Conservation (phyloP, 2,329 filamentous ascomycete genomes). For the Aspergillus brunneoviolaceus region DNA sequence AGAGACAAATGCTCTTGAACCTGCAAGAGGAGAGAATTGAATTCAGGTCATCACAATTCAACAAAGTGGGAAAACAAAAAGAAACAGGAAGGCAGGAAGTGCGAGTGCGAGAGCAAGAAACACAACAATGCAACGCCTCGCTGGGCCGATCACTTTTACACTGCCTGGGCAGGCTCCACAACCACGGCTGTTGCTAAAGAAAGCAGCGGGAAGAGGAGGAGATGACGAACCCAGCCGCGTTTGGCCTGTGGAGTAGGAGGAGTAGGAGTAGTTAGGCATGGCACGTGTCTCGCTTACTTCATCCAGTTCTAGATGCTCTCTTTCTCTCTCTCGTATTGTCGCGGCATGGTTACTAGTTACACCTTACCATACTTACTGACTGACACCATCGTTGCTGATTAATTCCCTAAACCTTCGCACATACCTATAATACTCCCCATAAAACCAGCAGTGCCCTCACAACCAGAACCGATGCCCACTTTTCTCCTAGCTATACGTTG, state of each 20-base stretch:
- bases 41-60: not conserved
- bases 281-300: not conserved
- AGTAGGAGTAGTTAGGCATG: no score
- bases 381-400: not conserved
- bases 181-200: slow-evolving; percentile 24
- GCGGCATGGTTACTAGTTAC: not conserved
- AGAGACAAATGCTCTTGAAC: not conserved
- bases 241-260: not conserved
- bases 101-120: not conserved
- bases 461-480: not conserved
- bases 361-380: not conserved
- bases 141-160: slow-evolving; percentile 11
- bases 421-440: not conserved
- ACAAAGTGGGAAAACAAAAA: not conserved
- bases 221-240: slow-evolving; percentile 4
- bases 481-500: not conserved
- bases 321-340: not conserved
- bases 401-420: not conserved
- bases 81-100: not conserved
- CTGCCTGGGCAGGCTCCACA: slow-evolving; percentile 12
- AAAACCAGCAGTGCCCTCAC: no score
- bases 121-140: slow-evolving; percentile 15
- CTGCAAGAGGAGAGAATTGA: slow-evolving; percentile 2
- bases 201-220: slow-evolving; percentile 12
- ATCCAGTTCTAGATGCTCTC: not conserved